Evolutionary conservation across 1,284 basidiomycete genomes (phyloP), one percentile per base, ranked within the genome.

Genomic region (Wallemia mellicola): DNA sequence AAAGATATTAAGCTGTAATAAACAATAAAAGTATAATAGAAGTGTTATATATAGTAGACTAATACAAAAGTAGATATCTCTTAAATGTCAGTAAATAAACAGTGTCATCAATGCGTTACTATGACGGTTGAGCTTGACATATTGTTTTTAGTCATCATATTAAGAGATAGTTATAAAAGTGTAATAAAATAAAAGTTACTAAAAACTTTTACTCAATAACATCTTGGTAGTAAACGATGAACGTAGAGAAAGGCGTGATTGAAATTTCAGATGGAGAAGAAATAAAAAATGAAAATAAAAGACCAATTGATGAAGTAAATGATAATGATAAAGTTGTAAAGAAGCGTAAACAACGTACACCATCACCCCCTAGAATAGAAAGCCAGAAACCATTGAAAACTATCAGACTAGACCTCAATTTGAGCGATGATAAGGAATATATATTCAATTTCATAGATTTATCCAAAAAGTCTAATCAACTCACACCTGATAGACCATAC

Each of bases 341-440:
- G 55, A 57, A 57, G 55, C 55, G 55, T 17, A 26, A 57, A 25
- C 55, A 57, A 25, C 55, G 55, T 28, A 27, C 55, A 24, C 55
- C 55, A 19, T 57, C 55, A 14, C 55, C 55, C 2, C 55, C 55
- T 25, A 2, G 15, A 17, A 9, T 26, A 2, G 25, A 26, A 28
- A 57, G 3, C 3, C 25, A 57, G 27, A 14, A 14, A 28, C 55
- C 55, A 24, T n/a, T 57, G 11, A 15, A 57, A 24, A 57, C 55
- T 3, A 17, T 57, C 5, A 26, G 55, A 27, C 22, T 57, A 28
- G 27, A 26, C 25, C 7, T 57, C 24, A 17, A 26, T 57, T 24
- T 57, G 15, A 26, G 54, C 54, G 24, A 28, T 17, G 24, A 57
- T 11, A 5, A 11, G 7, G 24, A 57, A 26, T 57, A 57, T 25